Conservation (phyloP, 78 protist genomes). For the Pelomyxa schiedti region DNA sequence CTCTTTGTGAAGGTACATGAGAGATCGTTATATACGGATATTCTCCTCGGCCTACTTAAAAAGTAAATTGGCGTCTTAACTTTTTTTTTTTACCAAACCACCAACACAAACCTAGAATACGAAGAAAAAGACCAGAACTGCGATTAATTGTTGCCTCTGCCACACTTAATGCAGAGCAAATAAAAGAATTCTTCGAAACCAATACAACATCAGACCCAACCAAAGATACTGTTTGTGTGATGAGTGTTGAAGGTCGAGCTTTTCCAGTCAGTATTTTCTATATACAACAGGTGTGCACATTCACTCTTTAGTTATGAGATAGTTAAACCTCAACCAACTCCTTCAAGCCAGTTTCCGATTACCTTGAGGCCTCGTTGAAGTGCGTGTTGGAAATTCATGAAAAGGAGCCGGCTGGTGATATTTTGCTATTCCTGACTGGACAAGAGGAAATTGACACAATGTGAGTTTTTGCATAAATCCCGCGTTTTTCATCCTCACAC, state of each 20-base stretch:
- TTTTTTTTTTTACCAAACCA: conserved; percentile 1
- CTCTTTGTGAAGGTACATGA: too few relatives aligned
- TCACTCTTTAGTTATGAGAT: too few relatives aligned
- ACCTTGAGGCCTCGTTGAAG: conserved; percentile 24
- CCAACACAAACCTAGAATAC: neutral
- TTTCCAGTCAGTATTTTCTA: conserved; percentile 45
- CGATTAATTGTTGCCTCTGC: conserved; percentile 84
- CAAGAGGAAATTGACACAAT: conserved; percentile 38
- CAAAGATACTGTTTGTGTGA: conserved; percentile 20
- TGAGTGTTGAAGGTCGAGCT: conserved; percentile 43
- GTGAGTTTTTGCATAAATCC: too few relatives aligned
- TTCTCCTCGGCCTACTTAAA: conserved; percentile 58
- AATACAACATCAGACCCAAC: conserved; percentile 3
- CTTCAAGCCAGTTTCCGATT: conserved; percentile 18
- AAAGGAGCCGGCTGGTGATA: conserved; percentile 69
- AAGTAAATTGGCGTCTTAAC: neutral
- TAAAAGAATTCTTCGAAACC: conserved; percentile 42
- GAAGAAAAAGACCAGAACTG: conserved; percentile 29
- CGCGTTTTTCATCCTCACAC: too few relatives aligned
- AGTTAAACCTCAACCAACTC: too few relatives aligned
- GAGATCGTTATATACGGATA: conserved; percentile 62
- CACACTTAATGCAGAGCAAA: conserved; percentile 69
- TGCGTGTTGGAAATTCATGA: conserved; percentile 58
- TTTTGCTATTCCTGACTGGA: conserved; percentile 81
- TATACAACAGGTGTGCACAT: neutral